A percentile compares a stretch with the other conserved stretches of the same genome.
These are phyloP conservation scores for Tarenaya hassleriana DNA, from an alignment of 345 rosid species.

Conservation along the genomic window DNA sequence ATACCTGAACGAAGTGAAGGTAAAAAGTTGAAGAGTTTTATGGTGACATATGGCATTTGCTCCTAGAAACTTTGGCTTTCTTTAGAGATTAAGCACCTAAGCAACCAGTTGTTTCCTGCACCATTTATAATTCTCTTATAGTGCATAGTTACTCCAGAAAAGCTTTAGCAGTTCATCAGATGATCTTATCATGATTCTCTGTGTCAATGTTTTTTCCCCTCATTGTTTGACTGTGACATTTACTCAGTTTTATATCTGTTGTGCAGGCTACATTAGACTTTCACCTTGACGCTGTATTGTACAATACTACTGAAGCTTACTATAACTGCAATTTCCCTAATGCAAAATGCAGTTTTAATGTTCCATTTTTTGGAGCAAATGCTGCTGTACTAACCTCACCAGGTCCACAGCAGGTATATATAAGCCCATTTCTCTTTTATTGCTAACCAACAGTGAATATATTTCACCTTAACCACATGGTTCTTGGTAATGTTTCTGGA, in stretches of 20 bases:
- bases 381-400: constrained; percentile 68
- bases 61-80: background rate
- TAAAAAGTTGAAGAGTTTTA: constrained; percentile 28
- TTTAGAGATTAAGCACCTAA: too few species aligned
- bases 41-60: constrained; percentile 5
- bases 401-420: constrained; percentile 46
- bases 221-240: constrained; percentile 2
- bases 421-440: constrained; percentile 11
- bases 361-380: constrained; percentile 61
- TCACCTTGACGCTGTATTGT: constrained; percentile 46
- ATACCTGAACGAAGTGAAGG: constrained; percentile 68
- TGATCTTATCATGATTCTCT: too few species aligned
- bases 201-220: background rate
- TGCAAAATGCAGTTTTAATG: constrained; percentile 44
- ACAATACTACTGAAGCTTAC: constrained; percentile 73
- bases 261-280: constrained; percentile 62
- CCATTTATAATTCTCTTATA: too few species aligned
- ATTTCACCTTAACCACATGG: too few species aligned
- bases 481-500: too few species aligned
- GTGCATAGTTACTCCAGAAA: too few species aligned
- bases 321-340: constrained; percentile 58
- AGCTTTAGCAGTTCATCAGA: too few species aligned
- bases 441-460: background rate
- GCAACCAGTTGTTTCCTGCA: too few species aligned
- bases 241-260: constrained; percentile 15